These are phyloP conservation scores for Amanita pallidorosea DNA, from an alignment of 768 basidiomycete species.

Conservation along the genomic window DNA sequence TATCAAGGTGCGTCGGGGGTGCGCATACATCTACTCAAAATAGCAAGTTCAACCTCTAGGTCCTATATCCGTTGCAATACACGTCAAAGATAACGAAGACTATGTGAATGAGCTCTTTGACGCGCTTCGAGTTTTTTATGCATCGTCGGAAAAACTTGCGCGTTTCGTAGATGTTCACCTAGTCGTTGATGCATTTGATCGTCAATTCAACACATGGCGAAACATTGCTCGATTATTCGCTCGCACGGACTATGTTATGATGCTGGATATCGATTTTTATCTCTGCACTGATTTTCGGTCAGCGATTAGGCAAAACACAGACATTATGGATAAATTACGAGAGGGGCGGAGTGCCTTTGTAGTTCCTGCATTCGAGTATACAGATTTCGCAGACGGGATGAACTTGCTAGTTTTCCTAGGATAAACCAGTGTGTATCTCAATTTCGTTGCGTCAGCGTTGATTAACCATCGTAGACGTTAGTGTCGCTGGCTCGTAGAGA, in stretches of 20 bases:
- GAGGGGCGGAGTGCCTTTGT: conserved; percentile 65
- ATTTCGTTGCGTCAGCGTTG: background rate
- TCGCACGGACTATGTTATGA: conserved; percentile 77
- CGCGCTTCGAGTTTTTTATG: conserved; percentile 57
- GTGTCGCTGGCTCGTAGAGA: conserved; percentile 43
- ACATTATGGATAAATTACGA: conserved; percentile 35
- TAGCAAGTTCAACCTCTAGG: conserved; percentile 28
- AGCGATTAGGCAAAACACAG: conserved; percentile 34
- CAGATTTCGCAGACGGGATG: conserved; percentile 50
- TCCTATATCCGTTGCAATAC: conserved; percentile 77
- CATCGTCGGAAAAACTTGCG: conserved; percentile 53
- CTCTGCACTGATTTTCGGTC: conserved; percentile 72
- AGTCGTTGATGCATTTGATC: conserved; percentile 68
- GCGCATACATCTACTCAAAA: background rate
- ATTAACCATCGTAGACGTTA: conserved; percentile 29
- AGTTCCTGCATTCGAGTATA: conserved; percentile 78
- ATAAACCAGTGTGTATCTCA: conserved; percentile 45
- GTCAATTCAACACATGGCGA: conserved; percentile 87
- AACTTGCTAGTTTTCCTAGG: conserved; percentile 52
- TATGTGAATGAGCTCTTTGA: conserved; percentile 42
- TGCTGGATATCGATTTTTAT: conserved; percentile 87
- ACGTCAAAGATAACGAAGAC: conserved; percentile 45
- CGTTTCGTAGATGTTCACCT: conserved; percentile 77
- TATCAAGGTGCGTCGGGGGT: conserved; percentile 46
- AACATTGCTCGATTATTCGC: conserved; percentile 80